Percentiles rank a stretch among this genome's conserved stretches.
Evolutionary conservation across 2,329 filamentous ascomycete species (phyloP).

Genomic region (Myotisia sp.): DNA sequence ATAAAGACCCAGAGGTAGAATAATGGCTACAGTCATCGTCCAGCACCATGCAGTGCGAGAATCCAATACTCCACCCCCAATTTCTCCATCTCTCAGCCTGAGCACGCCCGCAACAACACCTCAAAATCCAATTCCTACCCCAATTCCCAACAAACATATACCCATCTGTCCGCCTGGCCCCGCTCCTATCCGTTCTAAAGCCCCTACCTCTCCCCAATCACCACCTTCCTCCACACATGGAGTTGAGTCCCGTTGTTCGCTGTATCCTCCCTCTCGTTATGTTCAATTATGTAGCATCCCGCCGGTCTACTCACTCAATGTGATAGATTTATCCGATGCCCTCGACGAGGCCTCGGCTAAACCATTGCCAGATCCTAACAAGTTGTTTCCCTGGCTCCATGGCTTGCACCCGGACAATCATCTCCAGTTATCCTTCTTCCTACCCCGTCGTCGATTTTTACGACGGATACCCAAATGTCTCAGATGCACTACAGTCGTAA

Average conservation of each 20-base stretch:
- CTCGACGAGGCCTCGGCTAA: conserved; percentile 64
- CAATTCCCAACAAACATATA: conserved; percentile 78
- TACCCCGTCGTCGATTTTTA: conserved; percentile 56
- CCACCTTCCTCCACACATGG: conserved; percentile 38
- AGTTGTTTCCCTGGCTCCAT: conserved; percentile 92
- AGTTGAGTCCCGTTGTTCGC: conserved; percentile 51
- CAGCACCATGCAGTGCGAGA: conserved; percentile 33
- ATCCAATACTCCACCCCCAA: conserved; percentile 36
- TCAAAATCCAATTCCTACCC: conserved; percentile 45
- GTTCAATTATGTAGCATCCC: conserved; percentile 41
- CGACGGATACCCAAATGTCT: conserved; percentile 61
- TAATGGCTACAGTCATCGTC: conserved; percentile 36
- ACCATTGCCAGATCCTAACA: conserved; percentile 67
- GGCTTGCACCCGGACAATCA: conserved; percentile 80
- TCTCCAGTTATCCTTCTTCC: conserved; percentile 80
- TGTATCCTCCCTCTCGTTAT: conserved; percentile 59
- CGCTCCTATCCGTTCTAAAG: conserved; percentile 26
- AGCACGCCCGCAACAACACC: conserved; percentile 27
- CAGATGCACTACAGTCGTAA: conserved; percentile 71
- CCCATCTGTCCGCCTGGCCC: conserved; percentile 79
- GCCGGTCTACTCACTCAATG: conserved; percentile 58
- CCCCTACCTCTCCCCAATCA: conserved; percentile 49
- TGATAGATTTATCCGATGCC: conserved; percentile 53
- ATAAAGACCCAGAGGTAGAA: background rate
- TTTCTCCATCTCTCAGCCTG: conserved; percentile 39